phyloP scores from a whole-genome alignment of 1,139 yeast species.

The Pichia terricola region DNA sequence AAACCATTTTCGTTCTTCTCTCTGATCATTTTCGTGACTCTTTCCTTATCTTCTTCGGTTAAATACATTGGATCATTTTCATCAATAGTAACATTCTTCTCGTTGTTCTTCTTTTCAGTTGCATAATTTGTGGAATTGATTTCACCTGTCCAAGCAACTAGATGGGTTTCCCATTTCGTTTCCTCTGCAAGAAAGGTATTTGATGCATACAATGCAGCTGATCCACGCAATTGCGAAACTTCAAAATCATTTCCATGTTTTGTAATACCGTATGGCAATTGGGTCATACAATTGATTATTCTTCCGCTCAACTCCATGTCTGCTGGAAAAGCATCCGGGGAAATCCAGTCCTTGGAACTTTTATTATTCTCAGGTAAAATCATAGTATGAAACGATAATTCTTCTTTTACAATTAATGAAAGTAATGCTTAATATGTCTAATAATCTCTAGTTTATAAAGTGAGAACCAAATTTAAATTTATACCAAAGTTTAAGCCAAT shows the following conservation, averaged over 20 bases:
- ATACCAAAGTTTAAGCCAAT: no score
- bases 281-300: conserved; percentile 58
- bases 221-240: conserved; percentile 65
- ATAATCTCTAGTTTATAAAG: background rate
- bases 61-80: conserved; percentile 42
- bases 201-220: conserved; percentile 76
- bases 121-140: conserved; percentile 11
- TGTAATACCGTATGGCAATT: conserved; percentile 53
- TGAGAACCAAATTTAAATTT: no score
- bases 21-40: conserved; percentile 36
- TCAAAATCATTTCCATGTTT: conserved; percentile 26
- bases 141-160: conserved; percentile 97
- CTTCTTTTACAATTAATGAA: no score
- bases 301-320: conserved; percentile 41
- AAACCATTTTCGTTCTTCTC: conserved; percentile 35
- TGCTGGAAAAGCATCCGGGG: conserved; percentile 16
- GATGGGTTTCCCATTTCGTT: conserved; percentile 76
- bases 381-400: no score
- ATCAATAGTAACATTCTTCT: conserved; percentile 7
- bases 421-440: background rate
- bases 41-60: conserved; percentile 44
- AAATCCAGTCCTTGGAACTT: conserved; percentile 5
- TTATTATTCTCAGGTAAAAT: background rate
- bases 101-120: conserved; percentile 2
- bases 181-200: conserved; percentile 54